phyloP scores from a whole-genome alignment of 2,329 filamentous ascomycete species.

The Sporothrix pseudoabietina region DNA sequence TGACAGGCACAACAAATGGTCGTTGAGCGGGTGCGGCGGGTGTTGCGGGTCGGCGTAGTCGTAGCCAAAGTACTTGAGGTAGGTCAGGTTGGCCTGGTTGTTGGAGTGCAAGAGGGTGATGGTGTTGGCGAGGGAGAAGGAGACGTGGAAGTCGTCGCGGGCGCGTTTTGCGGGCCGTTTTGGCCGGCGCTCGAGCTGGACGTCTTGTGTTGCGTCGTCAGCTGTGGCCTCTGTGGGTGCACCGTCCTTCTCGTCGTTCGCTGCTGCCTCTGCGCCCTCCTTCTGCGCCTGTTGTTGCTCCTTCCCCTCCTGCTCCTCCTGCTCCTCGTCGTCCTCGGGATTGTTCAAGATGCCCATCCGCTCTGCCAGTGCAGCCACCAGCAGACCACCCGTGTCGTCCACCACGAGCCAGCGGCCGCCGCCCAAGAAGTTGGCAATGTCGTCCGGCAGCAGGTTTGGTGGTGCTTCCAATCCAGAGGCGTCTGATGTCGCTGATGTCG shows the following conservation, averaged over 20 bases:
- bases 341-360: constrained; percentile 79
- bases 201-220: background rate
- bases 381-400: constrained; percentile 81
- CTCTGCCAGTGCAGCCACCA: constrained; percentile 84
- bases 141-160: constrained; percentile 59
- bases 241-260: background rate
- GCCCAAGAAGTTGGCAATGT: constrained; percentile 19
- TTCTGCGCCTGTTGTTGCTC: background rate
- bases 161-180: constrained; percentile 35
- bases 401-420: constrained; percentile 72
- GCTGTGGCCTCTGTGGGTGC: background rate
- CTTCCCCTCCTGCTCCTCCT: background rate
- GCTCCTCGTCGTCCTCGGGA: constrained; percentile 22
- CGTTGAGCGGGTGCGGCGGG: constrained; percentile 75
- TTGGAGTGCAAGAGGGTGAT: constrained; percentile 80
- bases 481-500: constrained; percentile 34
- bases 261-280: background rate
- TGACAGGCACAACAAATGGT: constrained; percentile 78
- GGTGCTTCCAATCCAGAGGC: background rate
- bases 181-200: background rate
- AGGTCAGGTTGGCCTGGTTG: constrained; percentile 81
- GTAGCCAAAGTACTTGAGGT: constrained; percentile 88
- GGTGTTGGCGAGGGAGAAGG: constrained; percentile 71
- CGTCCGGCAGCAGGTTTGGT: background rate
- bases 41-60: constrained; percentile 67